Evolutionary conservation across 345 rosid genomes (phyloP).

Genomic region (Gossypium stocksii): DNA sequence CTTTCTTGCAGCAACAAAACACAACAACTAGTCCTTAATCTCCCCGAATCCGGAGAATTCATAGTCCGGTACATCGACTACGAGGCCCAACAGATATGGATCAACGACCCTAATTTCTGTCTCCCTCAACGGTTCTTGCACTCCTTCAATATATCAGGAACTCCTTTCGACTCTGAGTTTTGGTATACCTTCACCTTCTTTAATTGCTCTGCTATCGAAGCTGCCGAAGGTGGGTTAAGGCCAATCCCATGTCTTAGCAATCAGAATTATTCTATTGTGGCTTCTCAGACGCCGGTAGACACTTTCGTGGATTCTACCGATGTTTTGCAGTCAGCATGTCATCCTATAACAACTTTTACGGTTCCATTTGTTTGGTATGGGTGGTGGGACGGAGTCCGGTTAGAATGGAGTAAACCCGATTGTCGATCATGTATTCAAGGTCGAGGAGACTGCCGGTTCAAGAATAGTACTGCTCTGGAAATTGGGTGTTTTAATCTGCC

Average conservation of each 20-base stretch:
- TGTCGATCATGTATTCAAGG: slow-evolving; percentile 30
- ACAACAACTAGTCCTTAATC: slow-evolving; percentile 21
- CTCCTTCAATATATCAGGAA: slow-evolving; percentile 22
- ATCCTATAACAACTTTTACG: background rate
- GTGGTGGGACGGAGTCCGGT: background rate
- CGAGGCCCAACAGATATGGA: slow-evolving; percentile 14
- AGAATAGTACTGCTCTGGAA: background rate
- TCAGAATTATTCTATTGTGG: slow-evolving; percentile 26
- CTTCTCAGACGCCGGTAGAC: background rate
- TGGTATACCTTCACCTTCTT: slow-evolving; percentile 21
- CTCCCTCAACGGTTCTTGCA: slow-evolving; percentile 29
- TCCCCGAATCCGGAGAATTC: slow-evolving; percentile 37
- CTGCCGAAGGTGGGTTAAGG: background rate
- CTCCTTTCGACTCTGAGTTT: slow-evolving; percentile 13
- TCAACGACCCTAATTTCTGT: slow-evolving; percentile 41
- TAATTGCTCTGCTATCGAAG: slow-evolving; percentile 27
- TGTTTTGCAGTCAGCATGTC: slow-evolving; percentile 17
- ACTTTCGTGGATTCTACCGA: background rate
- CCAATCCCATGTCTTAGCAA: slow-evolving; percentile 36
- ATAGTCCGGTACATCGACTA: slow-evolving; percentile 37
- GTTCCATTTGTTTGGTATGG: slow-evolving; percentile 26
- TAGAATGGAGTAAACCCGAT: slow-evolving; percentile 39
- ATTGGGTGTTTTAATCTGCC: slow-evolving; percentile 31
- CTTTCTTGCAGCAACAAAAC: slow-evolving; percentile 32
- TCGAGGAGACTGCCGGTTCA: slow-evolving; percentile 37